Base-by-base conservation (phyloP, 1,139 yeast species). In the Taphrina confusa region DNA sequence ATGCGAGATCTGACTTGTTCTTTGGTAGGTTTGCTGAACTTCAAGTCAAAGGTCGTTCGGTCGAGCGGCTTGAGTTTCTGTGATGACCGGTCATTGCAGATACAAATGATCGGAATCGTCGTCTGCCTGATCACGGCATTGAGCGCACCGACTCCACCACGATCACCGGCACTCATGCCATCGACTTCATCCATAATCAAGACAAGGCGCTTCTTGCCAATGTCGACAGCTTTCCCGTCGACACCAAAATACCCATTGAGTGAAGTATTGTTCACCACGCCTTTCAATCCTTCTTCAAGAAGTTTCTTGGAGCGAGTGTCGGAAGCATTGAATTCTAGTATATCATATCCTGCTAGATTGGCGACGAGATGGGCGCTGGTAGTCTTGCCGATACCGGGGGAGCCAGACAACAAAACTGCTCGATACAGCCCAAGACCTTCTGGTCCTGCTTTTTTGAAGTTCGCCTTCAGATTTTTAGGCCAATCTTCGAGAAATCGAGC, bases 111-210 rank as follows among this genome's bases (percentile, higher is more conserved):
- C 12, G 99, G 98, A 70, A 92, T 62, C 87, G 57, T 83, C 0
- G 98, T 90, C 51, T 82, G 84, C 45, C 85, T 80, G 71, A 97
- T 92, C 67, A 89, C 85, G 46, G 85, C 84, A 0, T 97, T 91
- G 74, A 94, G 79, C 62, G 92, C 95, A 25, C 97, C 97, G 20
- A 94, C 96, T 65, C 99, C 99, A 65, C 98, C 99, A 68, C 94
- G 85, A 72, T 94, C 99, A 65, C 99, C 99, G 68, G 95, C 90
- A 45, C 96, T 88, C 98, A 94, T 92, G 66, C 99, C 99, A 72
- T 94, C 99, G 31, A 94, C 98, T 74, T 94, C 99, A 74, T 94
- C 99, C 97, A 94, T 90, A 65, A 94, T 86, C 56, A 92, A 79
- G 57, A 91, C 90, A 67, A 91, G 83, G 61, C 81, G 82, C 63